Base-by-base conservation (phyloP, 2,329 filamentous ascomycete species). In the Cytospora leucostoma region DNA sequence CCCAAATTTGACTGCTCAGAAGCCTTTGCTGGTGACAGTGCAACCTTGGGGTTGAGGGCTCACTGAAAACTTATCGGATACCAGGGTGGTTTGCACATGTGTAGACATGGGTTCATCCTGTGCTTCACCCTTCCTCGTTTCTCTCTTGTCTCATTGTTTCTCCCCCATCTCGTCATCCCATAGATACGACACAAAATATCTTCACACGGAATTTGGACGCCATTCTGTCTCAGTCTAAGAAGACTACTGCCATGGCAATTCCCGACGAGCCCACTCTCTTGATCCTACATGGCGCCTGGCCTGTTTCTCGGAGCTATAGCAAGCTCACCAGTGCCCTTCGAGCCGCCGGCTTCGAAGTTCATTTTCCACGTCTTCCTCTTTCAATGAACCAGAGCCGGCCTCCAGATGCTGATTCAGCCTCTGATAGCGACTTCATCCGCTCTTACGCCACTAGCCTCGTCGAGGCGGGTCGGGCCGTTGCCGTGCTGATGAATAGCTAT, bases 401-500 rank as follows among this genome's bases (percentile, higher is more conserved):
- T 7, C 72, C 72, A 0, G 70, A 66, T 11, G 67, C 64, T 2
- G 64, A 68, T 40, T 58, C 73, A 4, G 32, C 51, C 4, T 63
- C 55, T 11, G 72, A 73, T 49, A 68, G 64, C 0, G 51, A 50
- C 2, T 35, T 70, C 33, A 55, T 73, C 10, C 69, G 67, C 5
- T 57, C 38, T 37, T 66, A 67, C 19, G 68, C 66, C 6, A 64
- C 68, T 27, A 65, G 59, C 2, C 70, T 73, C 3, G 56, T 70
- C 4, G 47, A 59, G 1, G 64, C 62, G 0, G 72, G 71, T 2
- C 66, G 65, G 3, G 62, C 37, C 10, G 61, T 71, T 1, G 62
- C 66, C 5, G 67, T 59, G 5, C 35, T 73, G 12, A 61, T 70
- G 62, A 69, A 74, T 37, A 71, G 68, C 1, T 73, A 73, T 51